A percentile compares a stretch with the other conserved stretches of the same genome.
These are phyloP conservation scores for Pseudomassariella vexata DNA, from an alignment of 2,329 filamentous ascomycete genomes.

Conservation along the genomic window DNA sequence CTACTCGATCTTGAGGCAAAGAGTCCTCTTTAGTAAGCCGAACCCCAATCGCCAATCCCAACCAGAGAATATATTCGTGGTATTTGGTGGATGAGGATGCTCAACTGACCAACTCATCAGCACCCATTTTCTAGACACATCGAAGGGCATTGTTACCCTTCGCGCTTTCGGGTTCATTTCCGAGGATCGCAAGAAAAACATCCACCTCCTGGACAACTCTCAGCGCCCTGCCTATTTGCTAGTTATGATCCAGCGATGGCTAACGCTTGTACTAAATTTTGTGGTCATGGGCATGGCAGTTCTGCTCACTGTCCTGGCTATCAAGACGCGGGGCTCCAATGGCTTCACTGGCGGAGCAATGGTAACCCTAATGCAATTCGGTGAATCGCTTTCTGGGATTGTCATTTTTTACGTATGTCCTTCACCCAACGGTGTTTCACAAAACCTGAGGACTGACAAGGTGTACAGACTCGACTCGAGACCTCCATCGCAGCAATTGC, in stretches of 20 bases:
- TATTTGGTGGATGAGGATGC: too few relatives aligned
- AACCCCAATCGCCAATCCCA: constrained; percentile 1
- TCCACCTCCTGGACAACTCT: constrained; percentile 37
- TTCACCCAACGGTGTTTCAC: too few relatives aligned
- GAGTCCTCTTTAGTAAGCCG: constrained; percentile 38
- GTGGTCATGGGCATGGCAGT: constrained; percentile 12
- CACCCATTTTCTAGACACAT: constrained; percentile 40
- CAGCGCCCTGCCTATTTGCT: constrained; percentile 47
- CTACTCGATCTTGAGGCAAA: constrained; percentile 45
- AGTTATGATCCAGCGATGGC: constrained; percentile 37
- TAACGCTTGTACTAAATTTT: constrained; percentile 14
- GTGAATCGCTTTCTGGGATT: constrained; percentile 18
- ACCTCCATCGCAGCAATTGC: constrained; percentile 15
- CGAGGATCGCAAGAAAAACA: constrained; percentile 34
- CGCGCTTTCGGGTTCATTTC: constrained; percentile 43
- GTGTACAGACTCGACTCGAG: constrained; percentile 1
- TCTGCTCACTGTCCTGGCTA: constrained; percentile 16
- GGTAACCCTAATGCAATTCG: constrained; percentile 24
- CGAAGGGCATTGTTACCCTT: constrained; percentile 40
- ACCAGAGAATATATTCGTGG: neutral
- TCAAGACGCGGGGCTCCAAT: constrained; percentile 14
- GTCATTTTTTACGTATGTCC: too few relatives aligned
- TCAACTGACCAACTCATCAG: constrained; percentile 9
- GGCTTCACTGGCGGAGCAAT: constrained; percentile 22
- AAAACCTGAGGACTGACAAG: too few relatives aligned